phyloP scores from a whole-genome alignment of 164 flowering plant genomes.

The Vitis riparia region DNA sequence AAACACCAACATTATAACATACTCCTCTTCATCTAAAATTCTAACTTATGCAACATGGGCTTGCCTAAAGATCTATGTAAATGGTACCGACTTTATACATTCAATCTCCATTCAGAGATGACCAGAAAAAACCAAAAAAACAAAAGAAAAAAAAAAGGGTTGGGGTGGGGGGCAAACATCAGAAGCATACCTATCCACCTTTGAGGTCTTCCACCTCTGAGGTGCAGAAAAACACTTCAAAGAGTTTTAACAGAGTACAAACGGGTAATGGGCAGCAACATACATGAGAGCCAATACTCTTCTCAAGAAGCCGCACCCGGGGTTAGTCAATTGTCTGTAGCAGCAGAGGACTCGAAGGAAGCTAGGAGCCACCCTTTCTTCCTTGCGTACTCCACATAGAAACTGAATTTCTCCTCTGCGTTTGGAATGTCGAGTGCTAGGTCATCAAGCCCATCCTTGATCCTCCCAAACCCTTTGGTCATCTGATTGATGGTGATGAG shows the following conservation, averaged over 20 bases:
- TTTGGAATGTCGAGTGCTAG: constrained; percentile 95
- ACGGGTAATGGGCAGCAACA: constrained; percentile 24
- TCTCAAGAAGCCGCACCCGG: constrained; percentile 27
- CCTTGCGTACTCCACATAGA: constrained; percentile 66
- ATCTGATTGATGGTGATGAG: constrained; percentile 89
- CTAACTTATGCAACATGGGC: background rate
- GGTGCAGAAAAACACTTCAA: background rate
- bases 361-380: constrained; percentile 73
- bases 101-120: background rate
- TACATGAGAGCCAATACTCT: constrained; percentile 18
- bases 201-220: background rate
- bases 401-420: constrained; percentile 70
- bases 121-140: background rate
- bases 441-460: constrained; percentile 83
- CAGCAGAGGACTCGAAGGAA: constrained; percentile 36
- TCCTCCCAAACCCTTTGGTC: constrained; percentile 84
- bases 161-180: too few species aligned
- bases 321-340: constrained; percentile 10
- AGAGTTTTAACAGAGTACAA: constrained; percentile 1
- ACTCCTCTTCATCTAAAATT: background rate
- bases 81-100: background rate
- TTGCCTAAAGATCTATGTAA: background rate
- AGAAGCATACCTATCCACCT: background rate
- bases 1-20: background rate
- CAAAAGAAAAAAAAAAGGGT: too few species aligned